These are phyloP conservation scores for Vigna reflexopilosa DNA, from an alignment of 306 rosid genomes.

Conservation along the genomic window DNA sequence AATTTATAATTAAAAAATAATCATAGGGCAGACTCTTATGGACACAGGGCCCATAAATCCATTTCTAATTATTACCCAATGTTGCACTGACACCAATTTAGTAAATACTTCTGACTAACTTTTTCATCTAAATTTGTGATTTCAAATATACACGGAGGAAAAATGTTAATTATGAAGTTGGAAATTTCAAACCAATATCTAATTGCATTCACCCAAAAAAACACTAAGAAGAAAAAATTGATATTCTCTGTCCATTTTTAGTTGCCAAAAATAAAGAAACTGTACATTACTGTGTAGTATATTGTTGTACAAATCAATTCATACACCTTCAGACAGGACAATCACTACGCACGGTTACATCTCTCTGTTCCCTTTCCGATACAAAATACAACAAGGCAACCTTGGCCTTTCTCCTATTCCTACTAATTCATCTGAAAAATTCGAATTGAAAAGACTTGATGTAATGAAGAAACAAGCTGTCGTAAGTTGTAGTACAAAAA, in stretches of 20 bases:
- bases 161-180: conserved; percentile 14
- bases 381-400: neutral
- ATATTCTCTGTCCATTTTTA: neutral
- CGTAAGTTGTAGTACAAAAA: neutral
- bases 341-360: neutral
- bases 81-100: neutral
- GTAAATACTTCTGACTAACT: no score
- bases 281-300: conserved; percentile 16
- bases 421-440: conserved; percentile 12
- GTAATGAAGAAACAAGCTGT: conserved; percentile 12
- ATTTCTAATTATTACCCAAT: neutral
- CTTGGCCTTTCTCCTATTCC: conserved; percentile 14
- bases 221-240: neutral
- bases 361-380: neutral
- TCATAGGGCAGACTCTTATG: neutral
- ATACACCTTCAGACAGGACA: neutral
- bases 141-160: neutral
- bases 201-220: neutral
- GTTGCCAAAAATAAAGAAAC: conserved; percentile 16
- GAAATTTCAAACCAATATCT: neutral
- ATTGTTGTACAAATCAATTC: neutral
- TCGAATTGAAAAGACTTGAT: conserved; percentile 13
- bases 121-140: neutral
- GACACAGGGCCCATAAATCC: neutral
- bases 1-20: no score